Evolutionary conservation across 2,329 filamentous ascomycete genomes (phyloP).

Genomic region (Pezicula carpinea): DNA sequence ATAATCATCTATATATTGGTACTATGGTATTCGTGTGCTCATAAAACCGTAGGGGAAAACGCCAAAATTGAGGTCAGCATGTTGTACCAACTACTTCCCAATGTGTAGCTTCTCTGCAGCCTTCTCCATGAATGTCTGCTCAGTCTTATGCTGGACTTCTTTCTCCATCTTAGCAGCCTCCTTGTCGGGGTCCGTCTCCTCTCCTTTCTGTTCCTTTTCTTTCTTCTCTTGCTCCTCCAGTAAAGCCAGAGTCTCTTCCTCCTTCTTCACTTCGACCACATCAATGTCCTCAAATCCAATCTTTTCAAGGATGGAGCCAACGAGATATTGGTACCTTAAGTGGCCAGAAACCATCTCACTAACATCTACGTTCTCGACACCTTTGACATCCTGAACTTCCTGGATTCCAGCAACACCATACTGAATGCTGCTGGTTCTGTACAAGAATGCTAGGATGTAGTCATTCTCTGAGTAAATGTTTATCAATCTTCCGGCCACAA

Average conservation of each 20-base stretch:
- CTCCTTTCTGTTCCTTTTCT: conserved; percentile 23
- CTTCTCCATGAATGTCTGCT: conserved; percentile 21
- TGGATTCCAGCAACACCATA: conserved; percentile 82
- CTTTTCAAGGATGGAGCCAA: conserved; percentile 61
- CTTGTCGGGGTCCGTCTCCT: conserved; percentile 23
- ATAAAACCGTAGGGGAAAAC: background rate
- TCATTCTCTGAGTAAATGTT: conserved; percentile 89
- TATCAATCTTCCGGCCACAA: conserved; percentile 76
- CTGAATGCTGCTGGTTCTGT: conserved; percentile 77
- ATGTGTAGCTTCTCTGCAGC: conserved; percentile 20
- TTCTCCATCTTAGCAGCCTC: conserved; percentile 29
- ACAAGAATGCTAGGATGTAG: conserved; percentile 81
- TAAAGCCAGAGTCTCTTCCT: conserved; percentile 37
- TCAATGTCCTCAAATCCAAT: conserved; percentile 57
- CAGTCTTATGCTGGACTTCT: conserved; percentile 20
- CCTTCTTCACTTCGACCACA: conserved; percentile 39
- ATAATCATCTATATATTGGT: background rate
- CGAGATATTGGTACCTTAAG: conserved; percentile 63
- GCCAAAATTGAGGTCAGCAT: no score
- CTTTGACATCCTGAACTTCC: conserved; percentile 60
- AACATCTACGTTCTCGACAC: conserved; percentile 57
- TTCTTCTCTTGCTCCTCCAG: conserved; percentile 39
- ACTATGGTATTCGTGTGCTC: background rate
- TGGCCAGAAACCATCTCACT: conserved; percentile 64
- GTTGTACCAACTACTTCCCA: background rate